phyloP scores from a whole-genome alignment of 768 basidiomycete species.

The Pleurotus platypus region DNA sequence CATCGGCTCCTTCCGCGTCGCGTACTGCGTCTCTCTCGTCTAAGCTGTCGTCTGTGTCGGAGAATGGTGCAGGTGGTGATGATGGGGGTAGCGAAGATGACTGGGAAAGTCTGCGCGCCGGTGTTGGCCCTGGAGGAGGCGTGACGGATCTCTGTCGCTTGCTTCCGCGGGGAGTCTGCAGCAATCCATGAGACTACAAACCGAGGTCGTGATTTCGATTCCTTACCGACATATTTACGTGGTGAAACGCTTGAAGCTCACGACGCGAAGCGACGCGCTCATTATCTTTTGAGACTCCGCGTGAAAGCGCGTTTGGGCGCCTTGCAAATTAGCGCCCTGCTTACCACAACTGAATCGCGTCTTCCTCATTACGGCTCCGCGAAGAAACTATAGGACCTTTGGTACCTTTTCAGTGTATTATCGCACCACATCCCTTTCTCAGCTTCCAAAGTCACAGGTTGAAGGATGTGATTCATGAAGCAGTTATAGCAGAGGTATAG shows the following conservation, averaged over 20 bases:
- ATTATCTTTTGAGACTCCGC: constrained; percentile 34
- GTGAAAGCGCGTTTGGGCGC: constrained; percentile 32
- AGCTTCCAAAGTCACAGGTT: too few relatives aligned
- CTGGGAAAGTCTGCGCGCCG: constrained; percentile 52
- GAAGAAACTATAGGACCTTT: too few relatives aligned
- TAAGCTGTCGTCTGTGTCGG: constrained; percentile 80
- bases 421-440: too few relatives aligned
- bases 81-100: constrained; percentile 79
- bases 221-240: constrained; percentile 1
- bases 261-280: constrained; percentile 36
- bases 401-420: too few relatives aligned
- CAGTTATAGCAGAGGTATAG: too few relatives aligned
- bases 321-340: neutral
- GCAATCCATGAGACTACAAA: constrained; percentile 15
- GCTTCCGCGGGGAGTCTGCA: constrained; percentile 44
- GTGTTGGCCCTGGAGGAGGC: constrained; percentile 40
- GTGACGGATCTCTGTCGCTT: constrained; percentile 65
- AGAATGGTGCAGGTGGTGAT: constrained; percentile 79
- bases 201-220: constrained; percentile 29
- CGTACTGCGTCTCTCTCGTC: constrained; percentile 66
- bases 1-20: constrained; percentile 63
- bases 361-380: too few relatives aligned
- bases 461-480: too few relatives aligned
- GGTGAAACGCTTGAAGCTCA: constrained; percentile 22
- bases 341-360: too few relatives aligned